A percentile compares a stretch with the other conserved stretches of the same genome.
phyloP scores from a whole-genome alignment of 179 eudicot genomes.

The Beta macrorhiza region DNA sequence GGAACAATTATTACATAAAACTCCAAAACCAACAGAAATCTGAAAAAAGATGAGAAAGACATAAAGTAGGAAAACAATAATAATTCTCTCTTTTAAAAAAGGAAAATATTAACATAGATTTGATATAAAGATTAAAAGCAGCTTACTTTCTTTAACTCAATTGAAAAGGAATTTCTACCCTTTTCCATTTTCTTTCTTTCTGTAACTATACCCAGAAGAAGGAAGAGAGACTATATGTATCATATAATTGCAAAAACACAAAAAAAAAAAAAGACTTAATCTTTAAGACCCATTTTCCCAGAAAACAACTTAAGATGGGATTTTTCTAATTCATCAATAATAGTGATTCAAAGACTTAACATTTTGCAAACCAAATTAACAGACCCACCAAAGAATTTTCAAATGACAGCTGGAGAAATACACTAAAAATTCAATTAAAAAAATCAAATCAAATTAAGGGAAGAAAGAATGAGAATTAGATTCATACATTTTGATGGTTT shows the following conservation, averaged over 20 bases:
- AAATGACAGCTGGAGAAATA: slow-evolving; percentile 24
- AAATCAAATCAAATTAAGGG: not conserved
- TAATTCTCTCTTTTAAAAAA: not conserved
- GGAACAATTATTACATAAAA: slow-evolving; percentile 1
- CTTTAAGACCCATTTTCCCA: slow-evolving; percentile 26
- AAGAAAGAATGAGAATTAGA: slow-evolving; percentile 3
- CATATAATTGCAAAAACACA: not conserved
- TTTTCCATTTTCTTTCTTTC: slow-evolving; percentile 16
- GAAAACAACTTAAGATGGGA: not conserved
- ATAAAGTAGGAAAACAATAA: not conserved
- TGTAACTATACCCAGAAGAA: not conserved
- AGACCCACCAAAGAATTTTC: slow-evolving; percentile 12
- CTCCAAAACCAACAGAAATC: slow-evolving; percentile 7
- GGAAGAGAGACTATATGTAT: not conserved
- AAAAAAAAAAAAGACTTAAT: not conserved
- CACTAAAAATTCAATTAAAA: not conserved
- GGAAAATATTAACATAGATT: not conserved
- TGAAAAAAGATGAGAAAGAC: not conserved
- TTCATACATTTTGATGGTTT: slow-evolving; percentile 30
- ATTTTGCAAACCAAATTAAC: slow-evolving; percentile 13
- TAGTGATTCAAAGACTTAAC: not conserved
- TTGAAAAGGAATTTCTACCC: slow-evolving; percentile 23
- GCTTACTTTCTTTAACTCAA: slow-evolving; percentile 32
- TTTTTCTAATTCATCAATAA: not conserved
- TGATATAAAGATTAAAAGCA: slow-evolving; percentile 3